Base-by-base conservation (phyloP, 2,329 filamentous ascomycete genomes). In the Arthrobotrys conoides region DNA sequence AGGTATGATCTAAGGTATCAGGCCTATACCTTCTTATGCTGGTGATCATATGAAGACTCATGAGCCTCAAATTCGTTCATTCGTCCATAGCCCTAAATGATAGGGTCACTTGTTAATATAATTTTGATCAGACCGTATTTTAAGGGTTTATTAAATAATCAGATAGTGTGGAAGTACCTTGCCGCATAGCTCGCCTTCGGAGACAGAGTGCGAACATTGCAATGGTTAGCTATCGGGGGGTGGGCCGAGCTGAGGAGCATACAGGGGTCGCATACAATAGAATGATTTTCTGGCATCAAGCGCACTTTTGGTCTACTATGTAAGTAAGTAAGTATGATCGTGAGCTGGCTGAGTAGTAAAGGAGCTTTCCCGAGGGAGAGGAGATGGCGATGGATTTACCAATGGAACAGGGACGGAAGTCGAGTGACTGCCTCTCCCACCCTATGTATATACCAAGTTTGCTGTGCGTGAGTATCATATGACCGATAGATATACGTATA, bases 11-110 rank as follows among this genome's bases (percentile, higher is more conserved):
- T 38, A 84, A 83, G 5, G 84, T 86, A 84, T 5, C 85, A 81
- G 73, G 87, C 85, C 44, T 36, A 38, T 10, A 78, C 75, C 86
- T 96, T 94, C 84, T 94, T 94, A 85, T 99, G 96, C 82, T 93
- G 92, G 85, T 99, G 96, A 83, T 98, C 96, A 85, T 98, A 98
- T 82, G 92, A 96, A 80, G 91, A 91, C 71, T 97, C 92, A 84
- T 99, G 96, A 6, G 94, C 92, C 85, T 98, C 95, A 84, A 96
- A 97, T 84, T 98, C 95, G 83, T 96, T 95, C 88, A 97, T 95
- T 71, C 96, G 93, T 0, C 91, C 90, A 85, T 98, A 99, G 82
- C 94, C 95, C 86, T 98, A 98, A 44, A 14, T 5, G 5, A 38
- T 6, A 44, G 9, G 12, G 10, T 30, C 3, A 30, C 27, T n/a